phyloP scores from a whole-genome alignment of 2,329 filamentous ascomycete species.

The Akanthomyces lecanii region DNA sequence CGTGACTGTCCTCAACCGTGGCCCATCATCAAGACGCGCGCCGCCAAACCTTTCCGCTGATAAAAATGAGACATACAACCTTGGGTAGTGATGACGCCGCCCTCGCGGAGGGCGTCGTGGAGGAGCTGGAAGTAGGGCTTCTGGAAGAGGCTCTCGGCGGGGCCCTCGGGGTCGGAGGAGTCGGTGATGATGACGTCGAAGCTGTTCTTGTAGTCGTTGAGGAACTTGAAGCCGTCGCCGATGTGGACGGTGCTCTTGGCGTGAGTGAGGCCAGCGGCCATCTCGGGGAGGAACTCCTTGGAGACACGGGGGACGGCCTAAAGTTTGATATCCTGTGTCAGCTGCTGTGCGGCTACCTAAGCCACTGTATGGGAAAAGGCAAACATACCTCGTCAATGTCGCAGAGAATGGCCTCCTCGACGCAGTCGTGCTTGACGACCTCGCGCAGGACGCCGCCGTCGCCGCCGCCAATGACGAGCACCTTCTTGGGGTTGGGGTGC shows the following conservation, averaged over 20 bases:
- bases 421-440: constrained; percentile 96
- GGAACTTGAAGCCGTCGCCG: constrained; percentile 98
- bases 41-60: constrained; percentile 35
- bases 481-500: constrained; percentile 96
- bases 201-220: constrained; percentile 90
- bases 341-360: constrained; percentile 26
- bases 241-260: constrained; percentile 90
- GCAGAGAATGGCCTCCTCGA: constrained; percentile 94
- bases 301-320: constrained; percentile 92
- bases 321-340: neutral
- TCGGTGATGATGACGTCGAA: constrained; percentile 99
- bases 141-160: constrained; percentile 94
- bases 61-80: constrained; percentile 91
- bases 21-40: constrained; percentile 32
- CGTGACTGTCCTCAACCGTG: constrained; percentile 17
- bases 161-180: constrained; percentile 94
- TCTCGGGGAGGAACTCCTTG: constrained; percentile 94
- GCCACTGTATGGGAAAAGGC: constrained; percentile 33
- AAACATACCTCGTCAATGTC: constrained; percentile 81
- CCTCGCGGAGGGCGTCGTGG: constrained; percentile 81
- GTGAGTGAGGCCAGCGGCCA: constrained; percentile 91
- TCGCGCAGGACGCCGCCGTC: constrained; percentile 97
- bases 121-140: constrained; percentile 98
- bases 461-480: constrained; percentile 95
- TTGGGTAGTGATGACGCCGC: constrained; percentile 99